Base-by-base conservation (phyloP, 2,329 filamentous ascomycete genomes). In the Calonectria leucothoes region DNA sequence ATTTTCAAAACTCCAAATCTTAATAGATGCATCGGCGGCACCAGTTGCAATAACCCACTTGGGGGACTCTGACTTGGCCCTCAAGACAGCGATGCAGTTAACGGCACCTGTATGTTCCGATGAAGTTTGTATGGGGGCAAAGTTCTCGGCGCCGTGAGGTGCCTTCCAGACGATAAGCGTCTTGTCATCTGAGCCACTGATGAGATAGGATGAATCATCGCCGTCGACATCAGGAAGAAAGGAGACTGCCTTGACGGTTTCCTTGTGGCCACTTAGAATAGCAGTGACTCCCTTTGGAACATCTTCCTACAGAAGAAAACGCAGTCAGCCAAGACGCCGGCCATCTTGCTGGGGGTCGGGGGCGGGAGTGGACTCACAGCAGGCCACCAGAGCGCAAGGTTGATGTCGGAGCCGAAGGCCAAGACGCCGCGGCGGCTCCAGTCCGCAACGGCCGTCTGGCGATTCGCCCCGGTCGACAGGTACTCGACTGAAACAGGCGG, bases 371-470 rank as follows among this genome's bases (percentile, higher is more conserved):
- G 72, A 86, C 92, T 85, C 88, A 96, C 94, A 82, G 89, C 84
- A 70, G 95, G 95, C 82, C 92, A 88, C 97, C 97, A 99, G 49
- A 98, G 82, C 52, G 95, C 96, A 79, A 99, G 90, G 85, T 97
- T 97, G 78, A 93, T 92, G 84, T 97, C 95, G 11, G 96, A 93
- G 37, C 97, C 97, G 86, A 95, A 99, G 35, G 95, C 97, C 68
- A 99, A 88, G 55, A 95, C 83, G 12, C 94, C 94, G 75, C 89
- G 86, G 25, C 85, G 82, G 82, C 94, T 92, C 97, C 97, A 99
- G 86, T 98, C 96, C 33, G 96, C 96, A 33, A 95, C 94, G 20
- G 93, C 93, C 23, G 96, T 94, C 81, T 98, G 95, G 79, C 96
- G 91, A 84, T 98, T 99, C 59, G 95, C 96, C 74, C 97, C 97